These are phyloP conservation scores for Clonostachys rhizophaga DNA, from an alignment of 2,329 filamentous ascomycete species.

Conservation along the genomic window DNA sequence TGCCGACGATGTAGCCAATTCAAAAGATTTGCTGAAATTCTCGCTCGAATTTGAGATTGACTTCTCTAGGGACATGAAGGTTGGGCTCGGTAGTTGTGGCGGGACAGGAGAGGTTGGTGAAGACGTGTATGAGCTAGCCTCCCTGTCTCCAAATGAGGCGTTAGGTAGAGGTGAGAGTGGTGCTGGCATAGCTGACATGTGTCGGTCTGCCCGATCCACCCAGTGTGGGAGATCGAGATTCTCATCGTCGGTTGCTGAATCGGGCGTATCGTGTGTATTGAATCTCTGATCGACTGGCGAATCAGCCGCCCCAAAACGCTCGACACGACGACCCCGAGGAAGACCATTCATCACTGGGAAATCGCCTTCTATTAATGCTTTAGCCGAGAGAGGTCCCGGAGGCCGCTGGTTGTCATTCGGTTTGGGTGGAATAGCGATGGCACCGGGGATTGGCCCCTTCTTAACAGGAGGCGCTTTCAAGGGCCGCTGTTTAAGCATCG, in stretches of 20 bases:
- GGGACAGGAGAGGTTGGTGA: constrained; percentile 5
- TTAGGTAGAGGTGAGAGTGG: constrained; percentile 21
- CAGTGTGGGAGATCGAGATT: constrained; percentile 13
- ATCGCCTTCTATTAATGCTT: constrained; percentile 18
- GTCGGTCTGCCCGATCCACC: constrained; percentile 17
- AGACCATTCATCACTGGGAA: constrained; percentile 26
- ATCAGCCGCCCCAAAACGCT: constrained; percentile 5
- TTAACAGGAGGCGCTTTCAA: too few species aligned
- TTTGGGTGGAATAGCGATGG: too few species aligned
- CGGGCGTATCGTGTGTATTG: background rate
- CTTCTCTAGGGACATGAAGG: constrained; percentile 25
- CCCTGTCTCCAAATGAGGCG: background rate
- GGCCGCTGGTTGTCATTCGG: background rate
- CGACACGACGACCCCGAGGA: constrained; percentile 21
- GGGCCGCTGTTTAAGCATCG: background rate
- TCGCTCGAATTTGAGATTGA: constrained; percentile 24
- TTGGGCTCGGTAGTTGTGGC: constrained; percentile 26
- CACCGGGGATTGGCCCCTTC: too few species aligned
- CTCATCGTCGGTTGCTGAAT: background rate
- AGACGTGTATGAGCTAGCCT: constrained; percentile 6
- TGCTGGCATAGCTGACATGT: constrained; percentile 25
- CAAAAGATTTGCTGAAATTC: constrained; percentile 21
- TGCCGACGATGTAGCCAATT: constrained; percentile 16
- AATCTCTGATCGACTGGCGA: constrained; percentile 3
- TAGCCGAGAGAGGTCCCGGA: constrained; percentile 13